These are phyloP conservation scores for Alternaria solani DNA, from an alignment of 2,329 filamentous ascomycete genomes.

Conservation along the genomic window DNA sequence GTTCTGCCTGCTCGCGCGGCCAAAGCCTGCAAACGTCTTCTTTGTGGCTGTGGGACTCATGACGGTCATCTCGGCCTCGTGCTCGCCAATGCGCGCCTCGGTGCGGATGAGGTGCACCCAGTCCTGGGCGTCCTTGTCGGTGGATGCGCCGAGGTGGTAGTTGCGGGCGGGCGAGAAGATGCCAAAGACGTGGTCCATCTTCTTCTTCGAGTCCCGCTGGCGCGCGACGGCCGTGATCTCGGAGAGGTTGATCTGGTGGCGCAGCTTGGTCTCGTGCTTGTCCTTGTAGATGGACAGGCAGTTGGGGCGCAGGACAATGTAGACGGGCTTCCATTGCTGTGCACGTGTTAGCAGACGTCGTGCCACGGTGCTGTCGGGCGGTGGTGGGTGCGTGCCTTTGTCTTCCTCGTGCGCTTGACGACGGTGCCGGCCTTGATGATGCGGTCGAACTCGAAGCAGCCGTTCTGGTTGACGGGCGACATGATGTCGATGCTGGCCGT, in stretches of 20 bases:
- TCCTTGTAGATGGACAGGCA: slow-evolving; percentile 93
- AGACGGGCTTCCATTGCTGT: slow-evolving; percentile 89
- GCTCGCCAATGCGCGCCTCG: slow-evolving; percentile 84
- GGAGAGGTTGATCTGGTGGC: slow-evolving; percentile 84
- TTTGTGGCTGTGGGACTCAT: slow-evolving; percentile 69
- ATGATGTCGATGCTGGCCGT: slow-evolving; percentile 66
- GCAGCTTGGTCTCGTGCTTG: slow-evolving; percentile 85
- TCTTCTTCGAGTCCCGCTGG: slow-evolving; percentile 88
- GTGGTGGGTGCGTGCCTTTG: slow-evolving; percentile 56
- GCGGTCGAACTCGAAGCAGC: slow-evolving; percentile 94
- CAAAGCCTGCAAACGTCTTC: slow-evolving; percentile 55
- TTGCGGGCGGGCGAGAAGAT: slow-evolving; percentile 91
- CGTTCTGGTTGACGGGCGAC: slow-evolving; percentile 91
- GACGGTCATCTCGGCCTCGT: slow-evolving; percentile 83
- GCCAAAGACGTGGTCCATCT: slow-evolving; percentile 86
- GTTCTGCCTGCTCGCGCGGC: slow-evolving; percentile 37
- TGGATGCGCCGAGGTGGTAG: slow-evolving; percentile 84
- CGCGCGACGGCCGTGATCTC: slow-evolving; percentile 91
- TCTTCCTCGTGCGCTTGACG: slow-evolving; percentile 89
- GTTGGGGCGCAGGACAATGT: slow-evolving; percentile 88
- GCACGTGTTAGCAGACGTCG: slow-evolving; percentile 18
- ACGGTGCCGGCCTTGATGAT: slow-evolving; percentile 90
- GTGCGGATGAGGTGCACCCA: slow-evolving; percentile 86
- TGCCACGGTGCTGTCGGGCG: not conserved
- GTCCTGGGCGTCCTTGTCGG: slow-evolving; percentile 76